phyloP scores from a whole-genome alignment of 2,329 filamentous ascomycete genomes.

The Sclerotinia minor region DNA sequence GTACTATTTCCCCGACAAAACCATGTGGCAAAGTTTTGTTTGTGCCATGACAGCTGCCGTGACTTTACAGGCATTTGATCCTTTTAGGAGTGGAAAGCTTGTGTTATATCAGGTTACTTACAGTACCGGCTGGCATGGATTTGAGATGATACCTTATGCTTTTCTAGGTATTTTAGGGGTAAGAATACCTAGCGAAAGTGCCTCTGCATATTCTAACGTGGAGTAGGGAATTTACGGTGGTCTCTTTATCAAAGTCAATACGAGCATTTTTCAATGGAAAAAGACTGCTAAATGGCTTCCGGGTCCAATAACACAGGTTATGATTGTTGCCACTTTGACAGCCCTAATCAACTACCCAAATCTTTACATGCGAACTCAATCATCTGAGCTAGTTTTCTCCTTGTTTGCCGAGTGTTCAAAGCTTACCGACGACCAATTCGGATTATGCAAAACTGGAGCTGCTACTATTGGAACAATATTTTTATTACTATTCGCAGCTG shows the following conservation, averaged over 20 bases:
- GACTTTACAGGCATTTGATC: constrained; percentile 87
- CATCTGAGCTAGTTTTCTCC: constrained; percentile 85
- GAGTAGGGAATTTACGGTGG: constrained; percentile 82
- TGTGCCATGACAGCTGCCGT: constrained; percentile 99
- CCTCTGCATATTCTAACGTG: constrained; percentile 28
- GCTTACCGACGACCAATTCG: constrained; percentile 80
- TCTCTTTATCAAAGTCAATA: constrained; percentile 92
- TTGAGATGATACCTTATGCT: constrained; percentile 86
- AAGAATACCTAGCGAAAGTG: constrained; percentile 36
- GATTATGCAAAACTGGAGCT: constrained; percentile 83
- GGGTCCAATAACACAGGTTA: constrained; percentile 76
- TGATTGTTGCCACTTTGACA: constrained; percentile 75
- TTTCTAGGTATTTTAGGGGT: constrained; percentile 81
- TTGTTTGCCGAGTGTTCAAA: constrained; percentile 89
- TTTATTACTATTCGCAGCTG: constrained; percentile 76
- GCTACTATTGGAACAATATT: constrained; percentile 81
- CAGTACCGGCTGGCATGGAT: constrained; percentile 87
- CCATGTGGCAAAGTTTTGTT: constrained; percentile 99
- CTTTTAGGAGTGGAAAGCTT: constrained; percentile 91
- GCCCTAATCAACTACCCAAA: constrained; percentile 94
- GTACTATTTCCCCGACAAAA: constrained; percentile 98
- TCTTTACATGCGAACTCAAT: constrained; percentile 91
- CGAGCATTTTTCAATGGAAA: constrained; percentile 80
- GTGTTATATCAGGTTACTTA: constrained; percentile 96
- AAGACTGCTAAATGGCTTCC: constrained; percentile 64